phyloP scores from a whole-genome alignment of 2,329 filamentous ascomycete genomes.

The Nigrospora sphaerica region DNA sequence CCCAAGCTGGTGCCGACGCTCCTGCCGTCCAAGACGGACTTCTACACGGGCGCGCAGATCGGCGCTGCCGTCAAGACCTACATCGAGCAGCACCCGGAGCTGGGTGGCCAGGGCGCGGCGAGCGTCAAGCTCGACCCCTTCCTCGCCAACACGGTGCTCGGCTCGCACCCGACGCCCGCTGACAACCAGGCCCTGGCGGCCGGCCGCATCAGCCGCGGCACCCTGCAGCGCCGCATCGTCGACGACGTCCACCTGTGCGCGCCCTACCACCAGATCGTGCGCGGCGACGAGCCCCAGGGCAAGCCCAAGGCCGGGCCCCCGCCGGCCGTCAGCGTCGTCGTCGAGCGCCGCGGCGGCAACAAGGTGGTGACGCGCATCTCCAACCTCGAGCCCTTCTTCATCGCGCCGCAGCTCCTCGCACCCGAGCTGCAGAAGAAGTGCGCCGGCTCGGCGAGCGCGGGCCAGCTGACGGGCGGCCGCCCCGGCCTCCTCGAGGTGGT shows the following conservation, averaged over 20 bases:
- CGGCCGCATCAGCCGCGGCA: slow-evolving; percentile 3
- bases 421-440: slow-evolving; percentile 62
- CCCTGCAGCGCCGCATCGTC: slow-evolving; percentile 4
- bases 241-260: slow-evolving; percentile 4
- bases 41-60: slow-evolving; percentile 54
- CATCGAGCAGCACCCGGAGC: slow-evolving; percentile 47
- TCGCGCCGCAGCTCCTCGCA: slow-evolving; percentile 51
- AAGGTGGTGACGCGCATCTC: slow-evolving; percentile 59
- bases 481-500: slow-evolving; percentile 57
- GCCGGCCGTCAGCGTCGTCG: slow-evolving; percentile 50
- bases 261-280: slow-evolving; percentile 2
- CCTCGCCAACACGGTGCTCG: slow-evolving; percentile 55
- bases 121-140: slow-evolving; percentile 55
- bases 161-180: slow-evolving; percentile 27
- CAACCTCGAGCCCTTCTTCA: slow-evolving; percentile 54
- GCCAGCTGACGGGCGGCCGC: slow-evolving; percentile 51
- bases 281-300: slow-evolving; percentile 13
- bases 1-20: slow-evolving; percentile 29
- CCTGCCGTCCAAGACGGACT: slow-evolving; percentile 30
- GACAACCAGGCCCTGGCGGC: slow-evolving; percentile 44
- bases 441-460: slow-evolving; percentile 60
- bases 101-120: slow-evolving; percentile 51
- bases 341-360: slow-evolving; percentile 59
- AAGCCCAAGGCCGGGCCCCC: slow-evolving; percentile 55
- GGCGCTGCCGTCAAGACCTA: slow-evolving; percentile 50